A percentile compares a stretch with the other conserved stretches of the same genome.
Conservation (phyloP, 2,329 filamentous ascomycete genomes). For the Ambrosiella xylebori region DNA sequence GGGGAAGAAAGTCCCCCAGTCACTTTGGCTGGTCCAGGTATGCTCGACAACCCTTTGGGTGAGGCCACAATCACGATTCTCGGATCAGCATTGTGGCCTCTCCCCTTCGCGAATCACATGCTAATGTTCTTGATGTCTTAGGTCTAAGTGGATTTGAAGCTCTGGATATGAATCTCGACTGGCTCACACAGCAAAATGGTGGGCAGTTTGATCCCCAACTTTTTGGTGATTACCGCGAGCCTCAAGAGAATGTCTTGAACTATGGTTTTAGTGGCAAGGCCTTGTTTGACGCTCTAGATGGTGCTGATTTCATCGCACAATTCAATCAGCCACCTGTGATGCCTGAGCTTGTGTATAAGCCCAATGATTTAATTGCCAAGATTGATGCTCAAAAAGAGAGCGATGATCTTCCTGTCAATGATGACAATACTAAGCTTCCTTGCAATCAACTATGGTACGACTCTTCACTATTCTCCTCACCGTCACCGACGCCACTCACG, state of each 20-base stretch:
- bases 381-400: constrained; percentile 32
- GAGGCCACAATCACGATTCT: constrained; percentile 6
- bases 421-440: constrained; percentile 30
- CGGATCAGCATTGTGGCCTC: constrained; percentile 5
- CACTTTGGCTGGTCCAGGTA: constrained; percentile 18
- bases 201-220: constrained; percentile 81
- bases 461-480: not conserved
- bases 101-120: constrained; percentile 9
- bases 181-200: constrained; percentile 63
- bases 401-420: constrained; percentile 40
- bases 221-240: constrained; percentile 83
- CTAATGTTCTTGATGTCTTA: constrained; percentile 11
- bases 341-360: not conserved
- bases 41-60: constrained; percentile 1
- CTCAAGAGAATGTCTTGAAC: constrained; percentile 61
- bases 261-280: constrained; percentile 19
- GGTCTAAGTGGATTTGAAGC: constrained; percentile 9
- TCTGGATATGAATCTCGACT: constrained; percentile 42
- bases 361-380: constrained; percentile 4
- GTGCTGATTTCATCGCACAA: constrained; percentile 63
- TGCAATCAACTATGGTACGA: constrained; percentile 12
- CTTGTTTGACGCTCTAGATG: constrained; percentile 56
- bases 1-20: constrained; percentile 35
- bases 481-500: no score
- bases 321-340: constrained; percentile 44